Percentiles rank a stretch among this genome's conserved stretches.
phyloP scores from a whole-genome alignment of 2,329 filamentous ascomycete genomes.

The Hymenoscyphus occultus region DNA sequence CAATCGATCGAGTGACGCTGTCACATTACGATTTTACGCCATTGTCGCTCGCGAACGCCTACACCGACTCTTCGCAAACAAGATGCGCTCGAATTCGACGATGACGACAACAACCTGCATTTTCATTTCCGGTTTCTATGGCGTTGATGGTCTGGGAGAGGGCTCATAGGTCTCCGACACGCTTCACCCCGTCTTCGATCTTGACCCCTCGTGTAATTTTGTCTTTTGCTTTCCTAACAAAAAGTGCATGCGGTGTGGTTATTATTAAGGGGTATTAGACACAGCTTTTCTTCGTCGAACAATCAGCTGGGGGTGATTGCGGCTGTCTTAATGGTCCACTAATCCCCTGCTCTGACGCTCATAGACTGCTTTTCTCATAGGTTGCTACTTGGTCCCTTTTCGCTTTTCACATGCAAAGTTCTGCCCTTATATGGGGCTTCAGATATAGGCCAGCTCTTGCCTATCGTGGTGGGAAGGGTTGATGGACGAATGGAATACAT shows the following conservation, averaged over 20 bases:
- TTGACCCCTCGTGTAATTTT: constrained; percentile 28
- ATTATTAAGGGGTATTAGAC: constrained; percentile 18
- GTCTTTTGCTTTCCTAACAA: constrained; percentile 20
- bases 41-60: constrained; percentile 1
- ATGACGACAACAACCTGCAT: constrained; percentile 24
- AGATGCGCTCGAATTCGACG: constrained; percentile 8
- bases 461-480: neutral
- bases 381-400: neutral
- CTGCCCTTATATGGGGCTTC: neutral
- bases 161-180: constrained; percentile 27
- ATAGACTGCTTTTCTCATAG: constrained; percentile 10
- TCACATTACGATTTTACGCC: constrained; percentile 8
- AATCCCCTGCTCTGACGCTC: constrained; percentile 4
- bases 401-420: constrained; percentile 2
- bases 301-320: constrained; percentile 7
- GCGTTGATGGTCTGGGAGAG: constrained; percentile 31
- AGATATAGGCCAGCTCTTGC: constrained; percentile 5
- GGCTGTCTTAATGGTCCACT: constrained; percentile 15
- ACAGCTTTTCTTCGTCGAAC: constrained; percentile 9
- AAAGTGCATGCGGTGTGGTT: constrained; percentile 27
- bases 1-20: constrained; percentile 23
- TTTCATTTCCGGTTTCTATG: constrained; percentile 34
- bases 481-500: neutral
- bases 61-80: constrained; percentile 13
- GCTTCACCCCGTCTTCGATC: constrained; percentile 20